Percentiles rank a stretch among this genome's conserved stretches.
These are phyloP conservation scores for Cryptococcus hybrid DNA, from an alignment of 1,284 basidiomycete species.

Conservation along the genomic window DNA sequence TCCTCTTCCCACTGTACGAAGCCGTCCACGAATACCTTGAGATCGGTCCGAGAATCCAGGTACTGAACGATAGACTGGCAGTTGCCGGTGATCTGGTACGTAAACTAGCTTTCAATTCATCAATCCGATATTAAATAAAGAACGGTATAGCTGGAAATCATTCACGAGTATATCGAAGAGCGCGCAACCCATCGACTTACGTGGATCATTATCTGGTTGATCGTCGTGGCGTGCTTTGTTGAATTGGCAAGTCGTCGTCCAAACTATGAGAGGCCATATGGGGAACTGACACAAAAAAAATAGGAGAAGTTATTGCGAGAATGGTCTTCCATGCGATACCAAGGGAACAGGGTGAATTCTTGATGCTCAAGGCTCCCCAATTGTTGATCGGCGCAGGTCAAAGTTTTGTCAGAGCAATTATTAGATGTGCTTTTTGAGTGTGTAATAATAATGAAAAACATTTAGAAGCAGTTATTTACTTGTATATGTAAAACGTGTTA, in stretches of 20 bases:
- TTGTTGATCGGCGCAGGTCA: constrained; percentile 8
- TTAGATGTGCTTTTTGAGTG: not conserved
- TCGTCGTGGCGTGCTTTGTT: constrained; percentile 77
- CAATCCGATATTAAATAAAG: not conserved
- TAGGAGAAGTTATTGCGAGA: constrained; percentile 80
- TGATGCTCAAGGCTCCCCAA: constrained; percentile 24
- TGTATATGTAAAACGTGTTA: too few relatives aligned
- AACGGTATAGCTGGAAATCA: constrained; percentile 70
- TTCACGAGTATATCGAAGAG: constrained; percentile 90
- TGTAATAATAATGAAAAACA: not conserved
- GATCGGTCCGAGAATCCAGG: constrained; percentile 78
- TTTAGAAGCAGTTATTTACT: not conserved
- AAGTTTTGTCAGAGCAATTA: not conserved
- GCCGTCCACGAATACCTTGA: constrained; percentile 95
- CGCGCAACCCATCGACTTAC: constrained; percentile 90
- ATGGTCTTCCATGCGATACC: constrained; percentile 58
- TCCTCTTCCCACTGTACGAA: constrained; percentile 86
- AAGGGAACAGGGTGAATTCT: constrained; percentile 27
- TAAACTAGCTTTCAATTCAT: not conserved
- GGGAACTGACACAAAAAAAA: not conserved
- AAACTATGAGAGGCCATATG: not conserved
- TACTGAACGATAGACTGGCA: constrained; percentile 82
- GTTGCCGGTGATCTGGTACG: constrained; percentile 84
- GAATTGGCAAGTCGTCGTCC: constrained; percentile 26
- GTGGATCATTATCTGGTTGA: constrained; percentile 94